phyloP scores from a whole-genome alignment of 495 filamentous ascomycete species.

The Massariosphaeria phaeospora region DNA sequence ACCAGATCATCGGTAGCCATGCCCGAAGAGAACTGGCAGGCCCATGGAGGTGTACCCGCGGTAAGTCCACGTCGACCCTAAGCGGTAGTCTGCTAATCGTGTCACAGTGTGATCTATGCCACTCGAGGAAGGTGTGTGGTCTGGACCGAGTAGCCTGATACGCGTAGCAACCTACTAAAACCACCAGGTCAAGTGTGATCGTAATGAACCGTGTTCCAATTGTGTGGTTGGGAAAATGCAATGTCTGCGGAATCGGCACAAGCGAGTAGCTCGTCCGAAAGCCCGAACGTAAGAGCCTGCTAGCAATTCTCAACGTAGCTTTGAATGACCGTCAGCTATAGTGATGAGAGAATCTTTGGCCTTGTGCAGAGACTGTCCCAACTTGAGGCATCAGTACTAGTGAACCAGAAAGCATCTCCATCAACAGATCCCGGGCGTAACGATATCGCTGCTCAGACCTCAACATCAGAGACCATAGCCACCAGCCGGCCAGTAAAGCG shows the following conservation, averaged over 20 bases:
- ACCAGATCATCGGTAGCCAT: not conserved
- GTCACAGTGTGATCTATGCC: conserved; percentile 6
- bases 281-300: conserved; percentile 6
- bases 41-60: conserved; percentile 7
- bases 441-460: too few relatives aligned
- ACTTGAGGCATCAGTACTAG: conserved; percentile 8
- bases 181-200: conserved; percentile 17
- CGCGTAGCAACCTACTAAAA: not conserved
- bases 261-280: not conserved
- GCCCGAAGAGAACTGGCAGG: conserved; percentile 11
- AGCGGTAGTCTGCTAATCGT: not conserved
- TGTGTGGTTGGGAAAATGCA: not conserved
- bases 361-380: conserved; percentile 4
- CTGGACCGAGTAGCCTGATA: not conserved
- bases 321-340: not conserved
- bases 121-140: conserved; percentile 8
- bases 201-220: conserved; percentile 12
- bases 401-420: not conserved
- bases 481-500: not conserved
- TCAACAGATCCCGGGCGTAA: too few relatives aligned
- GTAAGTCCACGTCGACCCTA: not conserved
- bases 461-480: too few relatives aligned
- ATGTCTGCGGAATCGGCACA: conserved; percentile 4
- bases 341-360: conserved; percentile 11
- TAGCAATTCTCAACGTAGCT: too few relatives aligned